phyloP scores from a whole-genome alignment of 345 rosid species.

The Psidium guajava region DNA sequence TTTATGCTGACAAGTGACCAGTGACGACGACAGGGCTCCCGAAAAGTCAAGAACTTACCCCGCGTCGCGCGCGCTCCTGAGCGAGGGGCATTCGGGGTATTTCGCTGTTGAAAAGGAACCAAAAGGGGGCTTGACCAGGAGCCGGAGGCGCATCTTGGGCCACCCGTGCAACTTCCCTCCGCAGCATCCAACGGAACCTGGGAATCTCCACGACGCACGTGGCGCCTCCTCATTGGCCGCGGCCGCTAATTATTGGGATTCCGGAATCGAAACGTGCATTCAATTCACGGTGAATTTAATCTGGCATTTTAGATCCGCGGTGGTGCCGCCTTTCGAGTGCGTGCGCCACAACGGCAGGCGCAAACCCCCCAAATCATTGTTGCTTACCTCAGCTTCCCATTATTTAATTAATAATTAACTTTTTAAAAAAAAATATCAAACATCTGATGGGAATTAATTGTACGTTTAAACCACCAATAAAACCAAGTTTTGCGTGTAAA shows the following conservation, averaged over 20 bases:
- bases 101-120: not conserved
- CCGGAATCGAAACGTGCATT: not conserved
- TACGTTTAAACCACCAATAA: not conserved
- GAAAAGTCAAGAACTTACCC: not conserved
- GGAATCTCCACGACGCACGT: not conserved
- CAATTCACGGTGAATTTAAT: not conserved
- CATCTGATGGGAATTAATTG: not conserved
- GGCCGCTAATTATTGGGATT: not conserved
- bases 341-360: not conserved
- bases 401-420: not conserved
- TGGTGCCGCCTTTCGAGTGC: not conserved
- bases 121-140: not conserved
- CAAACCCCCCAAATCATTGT: not conserved
- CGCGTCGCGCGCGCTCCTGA: not conserved
- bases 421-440: not conserved
- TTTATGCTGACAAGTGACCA: not conserved
- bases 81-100: not conserved
- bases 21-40: not conserved
- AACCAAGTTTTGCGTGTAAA: not conserved
- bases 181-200: slow-evolving; percentile 1
- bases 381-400: not conserved
- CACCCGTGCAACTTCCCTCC: slow-evolving; percentile 1
- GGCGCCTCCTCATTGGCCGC: not conserved
- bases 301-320: not conserved
- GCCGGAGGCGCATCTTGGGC: not conserved